These are phyloP conservation scores for Panus rudis DNA, from an alignment of 768 basidiomycete genomes.

Conservation along the genomic window DNA sequence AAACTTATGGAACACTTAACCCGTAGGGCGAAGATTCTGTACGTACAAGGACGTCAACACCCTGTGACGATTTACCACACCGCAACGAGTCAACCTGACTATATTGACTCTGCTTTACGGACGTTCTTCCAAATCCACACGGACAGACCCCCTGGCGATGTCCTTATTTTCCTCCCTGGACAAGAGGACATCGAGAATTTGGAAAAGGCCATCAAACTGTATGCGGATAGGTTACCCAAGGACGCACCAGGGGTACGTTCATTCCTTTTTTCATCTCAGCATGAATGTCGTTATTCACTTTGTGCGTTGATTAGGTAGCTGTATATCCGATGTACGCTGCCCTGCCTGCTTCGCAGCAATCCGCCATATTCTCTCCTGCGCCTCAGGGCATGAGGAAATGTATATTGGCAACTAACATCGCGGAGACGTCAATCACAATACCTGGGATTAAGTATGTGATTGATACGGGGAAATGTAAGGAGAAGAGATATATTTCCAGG, in stretches of 20 bases:
- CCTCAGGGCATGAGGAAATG: constrained; percentile 75
- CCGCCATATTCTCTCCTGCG: constrained; percentile 65
- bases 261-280: not conserved
- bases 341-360: constrained; percentile 70
- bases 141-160: constrained; percentile 74
- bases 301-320: constrained; percentile 43
- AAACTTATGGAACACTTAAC: not conserved
- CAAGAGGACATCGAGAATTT: constrained; percentile 96
- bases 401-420: constrained; percentile 95
- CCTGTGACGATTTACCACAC: constrained; percentile 84
- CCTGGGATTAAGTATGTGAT: constrained; percentile 94
- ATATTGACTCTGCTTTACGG: constrained; percentile 81
- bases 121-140: constrained; percentile 93
- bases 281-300: not conserved
- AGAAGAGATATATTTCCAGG: constrained; percentile 77
- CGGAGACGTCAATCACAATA: constrained; percentile 96
- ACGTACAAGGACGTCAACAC: constrained; percentile 90
- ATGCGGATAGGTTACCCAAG: constrained; percentile 62
- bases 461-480: constrained; percentile 94
- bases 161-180: constrained; percentile 91
- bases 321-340: constrained; percentile 84
- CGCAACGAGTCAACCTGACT: constrained; percentile 68
- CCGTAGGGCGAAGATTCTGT: constrained; percentile 75
- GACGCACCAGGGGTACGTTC: constrained; percentile 42
- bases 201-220: constrained; percentile 62